Evolutionary conservation across 2,329 filamentous ascomycete species (phyloP), one percentile per base, ranked within the genome.

Genomic region (Ilyonectria sp.): DNA sequence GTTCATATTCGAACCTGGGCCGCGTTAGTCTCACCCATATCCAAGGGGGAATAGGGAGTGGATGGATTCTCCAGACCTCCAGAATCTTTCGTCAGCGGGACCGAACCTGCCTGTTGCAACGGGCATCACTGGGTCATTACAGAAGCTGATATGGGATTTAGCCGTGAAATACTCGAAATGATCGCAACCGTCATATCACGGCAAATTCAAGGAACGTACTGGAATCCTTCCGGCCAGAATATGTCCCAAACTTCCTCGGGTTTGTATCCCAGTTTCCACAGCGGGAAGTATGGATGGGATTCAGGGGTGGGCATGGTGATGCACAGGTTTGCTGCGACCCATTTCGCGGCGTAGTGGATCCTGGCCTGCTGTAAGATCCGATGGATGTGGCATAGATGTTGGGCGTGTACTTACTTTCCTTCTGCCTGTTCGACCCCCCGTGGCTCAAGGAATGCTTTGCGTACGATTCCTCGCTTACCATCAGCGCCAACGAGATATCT

Each of bases 391-490:
- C 35, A 5, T 10, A 37, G 35, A 37, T 37, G 35, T 37, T 37
- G 35, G 35, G 8, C 35, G 35, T 15, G 8, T 37, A 44, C 17
- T n/a, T 9, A n/a, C 43, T n/a, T 19, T 19, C 17, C n/a, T 13
- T 19, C 17, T 31, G 58, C 23, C 37, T n/a, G 47, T 40, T n/a
- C 21, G 11, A 33, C 37, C 7, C 47, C 49, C 33, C 23, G 19
- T 40, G 31, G 29, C 31, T 61, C 58, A 23, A 61, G 47, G 37
- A 53, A 61, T 6, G 21, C 21, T 21, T 61, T 61, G 21, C 58
- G 49, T 4, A 40, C 47, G 31, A 53, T 53, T 4, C 58, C 58
- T 11, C n/a, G 23, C 23, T 53, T 61, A 1, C 58, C 58, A 33
- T 61, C 58, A 9, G 58, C 58, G 2, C 47, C 58, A n/a, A 61